These are phyloP conservation scores for Ministeria vibrans DNA, from an alignment of 78 protist species.

Conservation along the genomic window DNA sequence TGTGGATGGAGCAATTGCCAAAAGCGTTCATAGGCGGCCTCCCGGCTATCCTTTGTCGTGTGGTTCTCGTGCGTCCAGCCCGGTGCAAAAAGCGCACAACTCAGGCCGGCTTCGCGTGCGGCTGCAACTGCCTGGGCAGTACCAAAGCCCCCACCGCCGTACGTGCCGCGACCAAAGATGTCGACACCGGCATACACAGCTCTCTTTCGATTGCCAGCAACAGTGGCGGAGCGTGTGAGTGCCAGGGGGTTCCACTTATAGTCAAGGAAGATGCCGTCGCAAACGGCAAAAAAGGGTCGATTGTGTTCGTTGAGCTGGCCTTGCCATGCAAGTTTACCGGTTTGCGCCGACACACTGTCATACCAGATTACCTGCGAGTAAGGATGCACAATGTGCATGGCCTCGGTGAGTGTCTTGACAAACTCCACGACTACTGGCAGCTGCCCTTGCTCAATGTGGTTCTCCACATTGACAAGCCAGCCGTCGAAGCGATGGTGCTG, in stretches of 20 bases:
- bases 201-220: neutral
- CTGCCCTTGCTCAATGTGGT: neutral
- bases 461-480: conserved; percentile 77
- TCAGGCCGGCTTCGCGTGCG: conserved; percentile 13
- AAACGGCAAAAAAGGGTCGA: conserved; percentile 27
- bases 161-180: conserved; percentile 59
- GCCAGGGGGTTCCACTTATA: conserved; percentile 51
- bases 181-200: conserved; percentile 74
- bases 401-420: neutral
- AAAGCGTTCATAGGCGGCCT: no score
- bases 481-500: conserved; percentile 68
- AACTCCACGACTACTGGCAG: neutral
- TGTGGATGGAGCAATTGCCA: no score
- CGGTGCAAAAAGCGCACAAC: conserved; percentile 64
- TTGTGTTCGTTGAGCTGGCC: conserved; percentile 58
- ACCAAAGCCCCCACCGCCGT: conserved; percentile 36
- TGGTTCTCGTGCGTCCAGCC: conserved; percentile 63
- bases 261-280: conserved; percentile 76
- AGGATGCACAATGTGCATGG: neutral
- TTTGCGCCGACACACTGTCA: conserved; percentile 49
- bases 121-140: neutral
- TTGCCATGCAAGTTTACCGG: conserved; percentile 71
- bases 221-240: neutral
- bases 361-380: conserved; percentile 47
- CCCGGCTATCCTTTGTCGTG: no score